Evolutionary conservation across 805 yeast genomes (phyloP).

Genomic region (Metschnikowia aberdeeniae): DNA sequence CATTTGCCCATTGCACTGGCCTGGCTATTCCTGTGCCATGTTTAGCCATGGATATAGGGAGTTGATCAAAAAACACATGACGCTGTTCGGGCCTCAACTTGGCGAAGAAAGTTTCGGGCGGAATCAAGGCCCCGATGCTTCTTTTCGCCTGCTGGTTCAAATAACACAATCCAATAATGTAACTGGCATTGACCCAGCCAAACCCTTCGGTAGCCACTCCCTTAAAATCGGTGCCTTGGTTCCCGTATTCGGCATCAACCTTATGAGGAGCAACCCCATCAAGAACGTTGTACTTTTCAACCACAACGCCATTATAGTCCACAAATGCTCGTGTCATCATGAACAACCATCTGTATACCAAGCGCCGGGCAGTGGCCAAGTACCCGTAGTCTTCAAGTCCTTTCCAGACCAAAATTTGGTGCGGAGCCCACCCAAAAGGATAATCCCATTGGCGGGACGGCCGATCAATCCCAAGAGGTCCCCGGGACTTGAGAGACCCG

Average conservation of each 20-base stretch:
- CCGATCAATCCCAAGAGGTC: slow-evolving; percentile 60
- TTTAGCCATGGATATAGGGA: not conserved
- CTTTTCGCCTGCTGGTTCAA: slow-evolving; percentile 64
- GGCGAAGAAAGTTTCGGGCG: slow-evolving; percentile 60
- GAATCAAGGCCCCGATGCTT: slow-evolving; percentile 74
- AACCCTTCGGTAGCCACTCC: slow-evolving; percentile 96
- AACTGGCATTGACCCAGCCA: slow-evolving; percentile 97
- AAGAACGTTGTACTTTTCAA: slow-evolving; percentile 91
- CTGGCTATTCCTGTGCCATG: not conserved
- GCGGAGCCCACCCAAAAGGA: slow-evolving; percentile 99
- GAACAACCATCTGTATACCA: slow-evolving; percentile 84
- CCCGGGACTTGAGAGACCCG: slow-evolving; percentile 73
- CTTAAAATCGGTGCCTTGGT: slow-evolving; percentile 88
- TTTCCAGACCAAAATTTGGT: slow-evolving; percentile 90
- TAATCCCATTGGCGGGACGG: slow-evolving; percentile 98
- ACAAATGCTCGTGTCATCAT: slow-evolving; percentile 88
- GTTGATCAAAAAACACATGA: not conserved
- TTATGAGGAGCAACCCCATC: slow-evolving; percentile 79
- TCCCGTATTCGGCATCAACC: slow-evolving; percentile 95
- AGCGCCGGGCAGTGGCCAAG: slow-evolving; percentile 56
- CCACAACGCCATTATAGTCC: slow-evolving; percentile 90
- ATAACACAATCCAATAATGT: slow-evolving; percentile 63
- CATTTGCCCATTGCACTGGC: no score
- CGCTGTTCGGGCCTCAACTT: slow-evolving; percentile 25
- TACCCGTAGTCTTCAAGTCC: slow-evolving; percentile 76